Conservation (phyloP, 805 yeast species). For the Hanseniaspora lachancei region DNA sequence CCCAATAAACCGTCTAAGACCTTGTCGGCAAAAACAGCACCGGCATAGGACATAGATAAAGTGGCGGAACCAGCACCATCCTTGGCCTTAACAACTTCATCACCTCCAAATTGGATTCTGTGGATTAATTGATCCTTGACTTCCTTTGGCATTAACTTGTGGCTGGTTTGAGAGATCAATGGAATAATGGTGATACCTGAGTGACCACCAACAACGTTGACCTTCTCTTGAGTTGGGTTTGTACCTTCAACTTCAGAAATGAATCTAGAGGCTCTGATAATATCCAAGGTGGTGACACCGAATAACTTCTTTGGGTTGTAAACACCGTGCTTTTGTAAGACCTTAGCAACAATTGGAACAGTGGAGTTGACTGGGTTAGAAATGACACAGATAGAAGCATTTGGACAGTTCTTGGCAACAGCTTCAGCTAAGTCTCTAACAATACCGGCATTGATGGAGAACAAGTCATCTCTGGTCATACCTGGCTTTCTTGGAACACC, state of each 20-base stretch:
- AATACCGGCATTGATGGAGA: constrained; percentile 91
- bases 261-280: constrained; percentile 79
- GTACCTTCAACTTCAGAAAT: constrained; percentile 41
- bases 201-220: constrained; percentile 93
- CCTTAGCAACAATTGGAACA: constrained; percentile 92
- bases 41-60: constrained; percentile 86
- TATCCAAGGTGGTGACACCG: constrained; percentile 93
- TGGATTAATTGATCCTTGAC: constrained; percentile 53
- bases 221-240: constrained; percentile 61
- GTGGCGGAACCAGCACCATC: constrained; percentile 92
- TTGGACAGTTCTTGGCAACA: constrained; percentile 68
- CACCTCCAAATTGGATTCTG: constrained; percentile 94
- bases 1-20: constrained; percentile 53
- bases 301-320: constrained; percentile 85
- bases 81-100: constrained; percentile 87
- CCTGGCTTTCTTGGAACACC: constrained; percentile 99
- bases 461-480: constrained; percentile 95
- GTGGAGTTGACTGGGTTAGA: constrained; percentile 97
- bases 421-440: constrained; percentile 86
- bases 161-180: constrained; percentile 70
- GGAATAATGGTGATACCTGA: constrained; percentile 95
- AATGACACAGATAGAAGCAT: constrained; percentile 69
- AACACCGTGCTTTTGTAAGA: constrained; percentile 68
- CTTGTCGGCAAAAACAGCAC: constrained; percentile 59
- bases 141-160: constrained; percentile 53